Evolutionary conservation across 495 filamentous ascomycete genomes (phyloP).

Genomic region (Usnea hakonensis): DNA sequence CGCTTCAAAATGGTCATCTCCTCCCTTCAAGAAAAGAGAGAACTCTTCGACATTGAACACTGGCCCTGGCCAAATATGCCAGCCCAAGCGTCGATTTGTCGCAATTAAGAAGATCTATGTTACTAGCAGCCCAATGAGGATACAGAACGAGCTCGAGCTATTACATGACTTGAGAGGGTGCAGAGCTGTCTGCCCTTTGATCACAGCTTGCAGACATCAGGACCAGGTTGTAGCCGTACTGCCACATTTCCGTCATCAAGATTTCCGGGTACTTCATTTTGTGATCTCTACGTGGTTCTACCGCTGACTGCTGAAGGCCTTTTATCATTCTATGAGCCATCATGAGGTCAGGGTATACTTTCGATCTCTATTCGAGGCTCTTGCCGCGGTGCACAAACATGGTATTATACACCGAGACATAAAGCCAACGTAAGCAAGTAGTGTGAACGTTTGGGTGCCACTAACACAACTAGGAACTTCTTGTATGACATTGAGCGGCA

Average conservation of each 20-base stretch:
- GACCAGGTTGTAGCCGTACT: conserved; percentile 94
- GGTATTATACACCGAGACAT: conserved; percentile 93
- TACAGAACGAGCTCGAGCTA: conserved; percentile 93
- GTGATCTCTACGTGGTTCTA: not conserved
- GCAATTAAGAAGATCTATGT: conserved; percentile 99
- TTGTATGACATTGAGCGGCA: conserved; percentile 78
- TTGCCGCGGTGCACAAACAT: conserved; percentile 72
- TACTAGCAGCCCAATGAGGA: conserved; percentile 84
- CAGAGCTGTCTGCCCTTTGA: conserved; percentile 80
- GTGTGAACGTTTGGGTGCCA: not conserved
- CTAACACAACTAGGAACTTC: conserved; percentile 58
- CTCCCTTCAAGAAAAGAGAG: conserved; percentile 46
- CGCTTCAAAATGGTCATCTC: conserved; percentile 53
- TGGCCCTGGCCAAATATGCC: conserved; percentile 19
- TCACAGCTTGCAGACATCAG: conserved; percentile 87
- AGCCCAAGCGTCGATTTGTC: conserved; percentile 61
- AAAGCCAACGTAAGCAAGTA: conserved; percentile 69
- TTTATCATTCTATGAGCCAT: conserved; percentile 81
- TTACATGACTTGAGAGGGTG: conserved; percentile 84
- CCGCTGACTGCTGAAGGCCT: conserved; percentile 42
- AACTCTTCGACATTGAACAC: conserved; percentile 26
- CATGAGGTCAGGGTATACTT: conserved; percentile 84
- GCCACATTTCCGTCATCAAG: conserved; percentile 89
- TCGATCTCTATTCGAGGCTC: conserved; percentile 74
- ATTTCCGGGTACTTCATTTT: conserved; percentile 57